These are phyloP conservation scores for Cryptomeria japonica DNA, from an alignment of 75 land plant genomes.

Conservation along the genomic window DNA sequence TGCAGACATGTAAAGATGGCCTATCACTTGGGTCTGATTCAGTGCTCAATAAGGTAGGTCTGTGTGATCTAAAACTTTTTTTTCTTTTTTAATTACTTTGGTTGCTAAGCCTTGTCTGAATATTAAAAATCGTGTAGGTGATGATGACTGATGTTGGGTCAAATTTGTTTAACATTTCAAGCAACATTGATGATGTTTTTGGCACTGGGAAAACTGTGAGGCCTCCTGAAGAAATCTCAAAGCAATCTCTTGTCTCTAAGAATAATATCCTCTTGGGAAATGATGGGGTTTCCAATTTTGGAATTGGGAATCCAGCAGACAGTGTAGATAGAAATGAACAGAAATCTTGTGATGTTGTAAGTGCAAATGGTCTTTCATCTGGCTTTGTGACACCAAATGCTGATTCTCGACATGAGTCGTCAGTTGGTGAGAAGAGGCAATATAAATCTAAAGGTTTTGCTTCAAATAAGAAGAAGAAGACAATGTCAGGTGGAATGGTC, in stretches of 20 bases:
- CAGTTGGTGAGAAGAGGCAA: constrained; percentile 13
- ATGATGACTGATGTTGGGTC: not conserved
- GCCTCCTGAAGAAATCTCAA: constrained; percentile 2
- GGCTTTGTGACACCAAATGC: constrained; percentile 1
- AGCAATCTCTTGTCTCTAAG: not conserved
- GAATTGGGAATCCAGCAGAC: not conserved
- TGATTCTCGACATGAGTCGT: not conserved
- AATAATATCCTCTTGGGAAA: not conserved
- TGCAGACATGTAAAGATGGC: not conserved
- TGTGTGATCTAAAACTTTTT: not conserved
- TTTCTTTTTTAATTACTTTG: not conserved
- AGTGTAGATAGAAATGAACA: not conserved
- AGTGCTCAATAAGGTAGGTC: not conserved
- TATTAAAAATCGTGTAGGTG: constrained; percentile 1
- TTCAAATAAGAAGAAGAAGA: not conserved
- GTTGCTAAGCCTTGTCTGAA: not conserved
- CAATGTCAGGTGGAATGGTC: not conserved
- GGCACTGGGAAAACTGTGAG: not conserved
- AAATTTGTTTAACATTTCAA: not conserved
- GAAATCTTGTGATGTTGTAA: not conserved
- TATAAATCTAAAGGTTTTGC: not conserved
- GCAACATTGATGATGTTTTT: not conserved
- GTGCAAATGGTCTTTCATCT: not conserved
- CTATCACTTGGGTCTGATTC: not conserved
- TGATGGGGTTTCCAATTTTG: not conserved